Percentiles rank a stretch among this genome's conserved stretches.
Conservation (phyloP, 257 asterid species). For the Penstemon barbatus region DNA sequence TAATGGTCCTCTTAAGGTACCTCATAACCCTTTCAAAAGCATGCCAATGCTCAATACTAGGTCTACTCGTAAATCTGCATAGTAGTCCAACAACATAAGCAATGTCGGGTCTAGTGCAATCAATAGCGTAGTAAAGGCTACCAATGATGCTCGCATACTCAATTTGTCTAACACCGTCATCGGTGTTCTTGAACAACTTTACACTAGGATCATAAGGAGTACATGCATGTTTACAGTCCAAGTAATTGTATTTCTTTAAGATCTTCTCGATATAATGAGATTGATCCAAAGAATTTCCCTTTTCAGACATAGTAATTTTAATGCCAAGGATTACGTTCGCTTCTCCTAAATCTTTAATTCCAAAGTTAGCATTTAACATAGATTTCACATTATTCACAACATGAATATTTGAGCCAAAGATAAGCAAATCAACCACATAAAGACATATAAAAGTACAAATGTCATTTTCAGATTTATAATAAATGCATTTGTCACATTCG, state of each 20-base stretch:
- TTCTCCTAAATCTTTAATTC: neutral
- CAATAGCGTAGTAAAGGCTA: too few relatives aligned
- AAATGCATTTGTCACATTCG: too few relatives aligned
- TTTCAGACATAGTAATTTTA: neutral
- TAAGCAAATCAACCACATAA: slow-evolving; percentile 13
- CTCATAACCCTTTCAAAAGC: too few relatives aligned
- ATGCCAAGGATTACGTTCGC: neutral
- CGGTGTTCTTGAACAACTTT: neutral
- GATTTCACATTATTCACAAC: too few relatives aligned
- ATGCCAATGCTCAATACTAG: too few relatives aligned
- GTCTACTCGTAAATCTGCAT: too few relatives aligned
- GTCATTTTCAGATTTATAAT: too few relatives aligned
- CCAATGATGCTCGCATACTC: neutral
- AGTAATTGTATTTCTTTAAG: neutral
- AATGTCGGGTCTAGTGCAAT: too few relatives aligned
- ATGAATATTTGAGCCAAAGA: too few relatives aligned
- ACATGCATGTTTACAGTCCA: neutral
- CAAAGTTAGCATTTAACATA: neutral
- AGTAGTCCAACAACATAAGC: too few relatives aligned
- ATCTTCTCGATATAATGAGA: neutral
- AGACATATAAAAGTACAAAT: neutral
- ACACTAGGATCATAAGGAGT: neutral
- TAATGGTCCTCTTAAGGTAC: neutral
- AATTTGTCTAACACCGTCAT: neutral
- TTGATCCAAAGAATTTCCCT: neutral